Evolutionary conservation across 2,329 filamentous ascomycete genomes (phyloP), one percentile per base, ranked within the genome.

Genomic region (Periglandula ipomoeae): DNA sequence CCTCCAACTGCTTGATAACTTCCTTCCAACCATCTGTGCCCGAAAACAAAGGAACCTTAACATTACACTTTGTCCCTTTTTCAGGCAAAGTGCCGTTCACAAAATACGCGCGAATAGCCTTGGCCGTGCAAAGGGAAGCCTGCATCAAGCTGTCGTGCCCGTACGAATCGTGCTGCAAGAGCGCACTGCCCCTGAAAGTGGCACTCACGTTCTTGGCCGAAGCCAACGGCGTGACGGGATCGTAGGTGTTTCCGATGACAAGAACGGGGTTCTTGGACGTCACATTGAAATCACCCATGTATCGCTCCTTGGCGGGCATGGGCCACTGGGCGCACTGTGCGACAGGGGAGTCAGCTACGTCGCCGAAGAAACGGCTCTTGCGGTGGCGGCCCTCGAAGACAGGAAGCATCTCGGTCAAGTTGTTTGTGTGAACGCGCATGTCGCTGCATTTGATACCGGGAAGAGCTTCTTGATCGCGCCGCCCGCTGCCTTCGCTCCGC

Each of bases 261-360:
- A 72, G 55, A 2, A 71, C 44, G 0, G 65, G 62, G 15, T 61
- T 62, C 47, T 53, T 60, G 0, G 65, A 63, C 48, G 58, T 61
- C 38, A 60, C 61, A 15, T 49, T 49, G 43, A 69, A 67, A 42
- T 62, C 58, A 0, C 59, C 64, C 2, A 47, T 54, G 41, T 65
- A 67, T 15, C 58, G 56, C 53, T 69, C 68, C 41, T 63, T 65
- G 10, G 69, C 63, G 4, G 62, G 57, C 8, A 68, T 50, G 20
- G 53, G 58, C 70, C 69, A 73, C 51, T 64, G 63, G 1, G 62
- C 62, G 53, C 70, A 72, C 1, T 47, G 41, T 44, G 64, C 53
- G 23, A 53, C 44, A 3, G 54, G 3, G 7, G 2, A 2, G 0
- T 54, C 51, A 27, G 50, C 48, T 1, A 49, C n/a, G 10, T 61